A percentile compares a stretch with the other conserved stretches of the same genome.
Evolutionary conservation across 345 rosid species (phyloP).

Genomic region (Lenwebbia sp.): DNA sequence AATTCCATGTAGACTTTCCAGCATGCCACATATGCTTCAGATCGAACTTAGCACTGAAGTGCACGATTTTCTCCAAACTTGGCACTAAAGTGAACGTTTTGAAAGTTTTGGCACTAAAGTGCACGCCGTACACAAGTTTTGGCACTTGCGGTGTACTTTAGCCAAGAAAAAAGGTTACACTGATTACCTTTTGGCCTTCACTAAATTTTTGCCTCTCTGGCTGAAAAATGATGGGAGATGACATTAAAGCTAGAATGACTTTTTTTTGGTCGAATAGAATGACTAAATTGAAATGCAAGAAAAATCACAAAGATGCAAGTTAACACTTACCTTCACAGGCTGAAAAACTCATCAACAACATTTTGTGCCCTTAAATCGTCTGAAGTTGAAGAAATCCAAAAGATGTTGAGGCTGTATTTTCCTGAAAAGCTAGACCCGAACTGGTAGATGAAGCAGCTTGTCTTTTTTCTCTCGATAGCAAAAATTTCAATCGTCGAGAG

Average conservation of each 20-base stretch:
- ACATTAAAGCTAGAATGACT: background rate
- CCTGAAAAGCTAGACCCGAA: constrained; percentile 32
- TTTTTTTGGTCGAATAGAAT: too few species aligned
- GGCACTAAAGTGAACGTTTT: too few species aligned
- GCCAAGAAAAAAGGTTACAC: background rate
- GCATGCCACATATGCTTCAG: too few species aligned
- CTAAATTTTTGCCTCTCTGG: constrained; percentile 82
- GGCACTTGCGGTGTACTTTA: too few species aligned
- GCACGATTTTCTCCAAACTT: too few species aligned
- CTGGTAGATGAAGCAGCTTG: constrained; percentile 38
- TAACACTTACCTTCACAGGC: constrained; percentile 46
- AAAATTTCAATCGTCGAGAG: too few species aligned
- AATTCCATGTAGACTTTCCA: too few species aligned
- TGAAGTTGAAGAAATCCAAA: constrained; percentile 31
- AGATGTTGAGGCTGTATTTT: constrained; percentile 22
- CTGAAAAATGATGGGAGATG: constrained; percentile 16
- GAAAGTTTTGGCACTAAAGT: too few species aligned
- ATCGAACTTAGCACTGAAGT: too few species aligned
- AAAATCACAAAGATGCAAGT: background rate
- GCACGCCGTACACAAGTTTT: too few species aligned
- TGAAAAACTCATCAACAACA: constrained; percentile 77
- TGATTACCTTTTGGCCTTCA: constrained; percentile 77
- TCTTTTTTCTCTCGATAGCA: constrained; percentile 21
- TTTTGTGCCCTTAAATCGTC: constrained; percentile 58
- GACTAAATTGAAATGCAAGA: background rate